These are phyloP conservation scores for Polyplosphaeria fusca DNA, from an alignment of 495 filamentous ascomycete genomes.

Conservation along the genomic window DNA sequence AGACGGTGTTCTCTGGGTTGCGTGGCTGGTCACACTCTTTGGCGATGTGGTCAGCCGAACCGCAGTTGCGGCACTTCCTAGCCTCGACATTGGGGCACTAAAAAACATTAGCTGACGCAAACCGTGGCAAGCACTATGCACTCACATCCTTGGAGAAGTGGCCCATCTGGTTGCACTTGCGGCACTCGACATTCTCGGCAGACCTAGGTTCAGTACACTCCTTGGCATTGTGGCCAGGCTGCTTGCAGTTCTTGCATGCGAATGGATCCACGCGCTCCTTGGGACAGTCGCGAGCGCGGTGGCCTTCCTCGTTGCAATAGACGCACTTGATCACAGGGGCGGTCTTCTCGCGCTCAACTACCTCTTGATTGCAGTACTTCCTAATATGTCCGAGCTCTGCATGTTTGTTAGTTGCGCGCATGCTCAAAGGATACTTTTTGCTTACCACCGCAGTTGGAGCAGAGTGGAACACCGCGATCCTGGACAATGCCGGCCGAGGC, in stretches of 20 bases:
- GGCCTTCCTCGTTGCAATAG: constrained; percentile 69
- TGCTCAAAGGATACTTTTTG: neutral
- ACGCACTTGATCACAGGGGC: constrained; percentile 60
- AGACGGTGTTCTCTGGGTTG: constrained; percentile 51
- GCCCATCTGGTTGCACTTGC: constrained; percentile 69
- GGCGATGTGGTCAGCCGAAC: constrained; percentile 52
- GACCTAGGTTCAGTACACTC: constrained; percentile 72
- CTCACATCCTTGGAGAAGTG: constrained; percentile 70
- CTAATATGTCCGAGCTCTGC: constrained; percentile 70
- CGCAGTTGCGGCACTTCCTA: constrained; percentile 54
- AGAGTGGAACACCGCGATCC: constrained; percentile 64
- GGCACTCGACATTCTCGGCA: constrained; percentile 73
- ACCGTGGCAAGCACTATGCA: neutral
- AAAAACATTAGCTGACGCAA: neutral
- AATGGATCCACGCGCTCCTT: constrained; percentile 54
- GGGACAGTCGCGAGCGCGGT: constrained; percentile 68
- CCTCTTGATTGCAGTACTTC: constrained; percentile 62
- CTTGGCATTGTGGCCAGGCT: constrained; percentile 56
- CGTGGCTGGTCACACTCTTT: constrained; percentile 57
- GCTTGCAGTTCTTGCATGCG: constrained; percentile 79
- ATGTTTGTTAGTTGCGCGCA: neutral
- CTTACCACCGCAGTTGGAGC: constrained; percentile 63
- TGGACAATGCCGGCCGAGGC: constrained; percentile 66
- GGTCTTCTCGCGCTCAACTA: constrained; percentile 38
- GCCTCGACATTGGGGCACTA: constrained; percentile 57